Conservation (phyloP, 108 stramenopile genomes). For the Fistulifera solaris region DNA sequence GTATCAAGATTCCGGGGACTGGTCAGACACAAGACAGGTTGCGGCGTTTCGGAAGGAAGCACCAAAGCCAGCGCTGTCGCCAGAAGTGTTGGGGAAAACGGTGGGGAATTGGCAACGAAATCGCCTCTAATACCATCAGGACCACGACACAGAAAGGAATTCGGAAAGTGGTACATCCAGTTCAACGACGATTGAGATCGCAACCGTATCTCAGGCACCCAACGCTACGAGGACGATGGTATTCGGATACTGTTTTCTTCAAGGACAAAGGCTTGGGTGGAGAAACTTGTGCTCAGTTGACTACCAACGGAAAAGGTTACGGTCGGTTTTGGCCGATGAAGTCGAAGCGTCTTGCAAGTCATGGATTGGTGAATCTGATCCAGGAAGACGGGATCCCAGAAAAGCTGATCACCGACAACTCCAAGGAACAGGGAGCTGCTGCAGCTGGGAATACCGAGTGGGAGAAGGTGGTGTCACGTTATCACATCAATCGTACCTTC, state of each 20-base stretch:
- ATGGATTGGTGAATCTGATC: conserved; percentile 1
- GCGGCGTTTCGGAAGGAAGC: too few species aligned
- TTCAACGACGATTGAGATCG: background rate
- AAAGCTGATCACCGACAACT: background rate
- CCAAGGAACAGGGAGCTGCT: conserved; percentile 1
- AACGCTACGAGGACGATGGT: background rate
- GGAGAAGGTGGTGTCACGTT: background rate
- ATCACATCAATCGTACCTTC: background rate
- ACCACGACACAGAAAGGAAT: conserved; percentile 28
- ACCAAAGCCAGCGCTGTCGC: too few species aligned
- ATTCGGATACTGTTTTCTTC: background rate
- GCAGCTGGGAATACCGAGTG: background rate
- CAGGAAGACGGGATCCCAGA: background rate
- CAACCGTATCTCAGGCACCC: background rate
- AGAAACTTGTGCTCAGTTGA: background rate
- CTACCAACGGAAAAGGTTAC: background rate
- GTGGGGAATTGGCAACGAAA: conserved; percentile 12
- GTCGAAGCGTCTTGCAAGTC: background rate
- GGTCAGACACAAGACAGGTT: too few species aligned
- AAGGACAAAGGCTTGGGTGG: background rate
- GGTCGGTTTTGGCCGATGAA: background rate
- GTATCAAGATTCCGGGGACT: too few species aligned
- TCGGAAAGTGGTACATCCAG: conserved; percentile 4
- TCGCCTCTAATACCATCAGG: conserved; percentile 12
- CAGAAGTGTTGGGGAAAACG: too few species aligned